Percentiles rank a stretch among this genome's conserved stretches.
phyloP scores from a whole-genome alignment of 2,329 filamentous ascomycete genomes.

The Venturia nashicola region DNA sequence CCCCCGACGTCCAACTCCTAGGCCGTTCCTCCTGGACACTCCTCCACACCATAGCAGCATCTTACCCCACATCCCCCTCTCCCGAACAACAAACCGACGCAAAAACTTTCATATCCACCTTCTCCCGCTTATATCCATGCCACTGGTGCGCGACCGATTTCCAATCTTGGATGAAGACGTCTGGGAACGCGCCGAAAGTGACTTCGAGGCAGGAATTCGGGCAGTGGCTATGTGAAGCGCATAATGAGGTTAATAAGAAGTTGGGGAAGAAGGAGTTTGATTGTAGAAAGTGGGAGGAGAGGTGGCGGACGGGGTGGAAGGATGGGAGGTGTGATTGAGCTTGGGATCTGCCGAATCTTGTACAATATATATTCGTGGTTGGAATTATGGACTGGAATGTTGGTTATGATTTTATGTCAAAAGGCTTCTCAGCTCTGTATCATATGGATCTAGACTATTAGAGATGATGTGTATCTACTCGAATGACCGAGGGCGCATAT shows the following conservation, averaged over 20 bases:
- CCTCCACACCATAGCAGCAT: slow-evolving; percentile 79
- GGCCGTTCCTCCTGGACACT: slow-evolving; percentile 89
- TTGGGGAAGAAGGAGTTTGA: slow-evolving; percentile 86
- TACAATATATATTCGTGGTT: not conserved
- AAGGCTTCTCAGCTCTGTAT: slow-evolving; percentile 1
- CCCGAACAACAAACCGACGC: slow-evolving; percentile 62
- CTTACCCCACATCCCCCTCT: slow-evolving; percentile 63
- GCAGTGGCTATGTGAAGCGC: slow-evolving; percentile 71
- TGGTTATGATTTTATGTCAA: not conserved
- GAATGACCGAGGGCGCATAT: not conserved
- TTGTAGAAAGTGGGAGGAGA: slow-evolving; percentile 80
- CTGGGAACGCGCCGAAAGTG: slow-evolving; percentile 50
- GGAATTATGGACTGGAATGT: not conserved
- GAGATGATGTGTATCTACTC: not conserved
- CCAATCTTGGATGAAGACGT: slow-evolving; percentile 58
- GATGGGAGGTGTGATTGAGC: slow-evolving; percentile 51
- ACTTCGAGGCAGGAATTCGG: slow-evolving; percentile 57
- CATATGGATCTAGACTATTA: not conserved
- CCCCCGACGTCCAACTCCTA: slow-evolving; percentile 76
- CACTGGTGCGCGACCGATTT: slow-evolving; percentile 95
- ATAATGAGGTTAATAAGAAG: slow-evolving; percentile 81
- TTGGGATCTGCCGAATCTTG: not conserved
- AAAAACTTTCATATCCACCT: slow-evolving; percentile 62
- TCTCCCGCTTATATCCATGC: slow-evolving; percentile 85
- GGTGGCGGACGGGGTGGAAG: slow-evolving; percentile 84